Evolutionary conservation across 225 moss, liverwort and hornwort genomes (phyloP).

Genomic region (Antitrichia curtipendula): DNA sequence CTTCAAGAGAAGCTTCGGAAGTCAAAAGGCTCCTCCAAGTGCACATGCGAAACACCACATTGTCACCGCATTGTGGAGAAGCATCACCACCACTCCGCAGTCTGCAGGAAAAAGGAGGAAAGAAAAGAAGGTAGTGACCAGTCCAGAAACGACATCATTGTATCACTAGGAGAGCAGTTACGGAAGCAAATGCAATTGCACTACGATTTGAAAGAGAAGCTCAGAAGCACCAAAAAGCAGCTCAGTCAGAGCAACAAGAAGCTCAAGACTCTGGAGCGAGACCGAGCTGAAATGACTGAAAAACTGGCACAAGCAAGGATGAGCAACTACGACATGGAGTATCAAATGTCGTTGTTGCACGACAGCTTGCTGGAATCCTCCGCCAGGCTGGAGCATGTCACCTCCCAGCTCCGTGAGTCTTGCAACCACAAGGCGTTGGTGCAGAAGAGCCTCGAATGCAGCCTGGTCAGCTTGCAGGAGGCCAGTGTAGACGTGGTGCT

Average conservation of each 20-base stretch:
- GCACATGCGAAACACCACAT: constrained; percentile 3
- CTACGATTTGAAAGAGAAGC: constrained; percentile 12
- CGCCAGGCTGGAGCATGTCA: constrained; percentile 13
- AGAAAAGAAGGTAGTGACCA: neutral
- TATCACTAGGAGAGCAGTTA: constrained; percentile 8
- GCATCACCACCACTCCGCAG: constrained; percentile 5
- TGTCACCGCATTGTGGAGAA: constrained; percentile 12
- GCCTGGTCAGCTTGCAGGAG: constrained; percentile 12
- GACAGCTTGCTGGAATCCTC: constrained; percentile 20
- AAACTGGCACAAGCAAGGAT: constrained; percentile 4
- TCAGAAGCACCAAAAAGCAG: constrained; percentile 10
- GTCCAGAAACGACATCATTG: neutral
- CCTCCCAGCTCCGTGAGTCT: constrained; percentile 15
- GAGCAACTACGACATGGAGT: constrained; percentile 19
- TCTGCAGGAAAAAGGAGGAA: constrained; percentile 13
- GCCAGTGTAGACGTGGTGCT: constrained; percentile 8
- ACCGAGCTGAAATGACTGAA: constrained; percentile 1
- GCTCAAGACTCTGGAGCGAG: constrained; percentile 10
- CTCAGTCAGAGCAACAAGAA: constrained; percentile 19
- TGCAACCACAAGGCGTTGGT: constrained; percentile 7
- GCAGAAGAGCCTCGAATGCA: constrained; percentile 16
- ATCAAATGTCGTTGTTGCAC: constrained; percentile 10
- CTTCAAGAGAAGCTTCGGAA: constrained; percentile 23
- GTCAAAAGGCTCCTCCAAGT: neutral
- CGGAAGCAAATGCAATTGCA: constrained; percentile 14